phyloP scores from a whole-genome alignment of 129 eudicot species.

The Calendula officinalis region DNA sequence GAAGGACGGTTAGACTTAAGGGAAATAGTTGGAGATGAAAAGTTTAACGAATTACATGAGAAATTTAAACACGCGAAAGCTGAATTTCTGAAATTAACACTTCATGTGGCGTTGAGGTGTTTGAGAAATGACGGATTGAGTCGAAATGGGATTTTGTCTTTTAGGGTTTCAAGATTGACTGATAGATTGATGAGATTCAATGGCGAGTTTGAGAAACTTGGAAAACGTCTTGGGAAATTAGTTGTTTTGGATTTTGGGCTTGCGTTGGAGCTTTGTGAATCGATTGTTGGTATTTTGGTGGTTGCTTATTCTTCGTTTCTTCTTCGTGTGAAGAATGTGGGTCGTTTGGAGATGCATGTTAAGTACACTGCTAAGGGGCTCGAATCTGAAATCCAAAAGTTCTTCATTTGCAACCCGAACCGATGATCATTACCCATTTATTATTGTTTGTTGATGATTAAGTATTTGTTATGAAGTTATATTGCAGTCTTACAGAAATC shows the following conservation, averaged over 20 bases:
- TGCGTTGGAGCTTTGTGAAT: constrained; percentile 19
- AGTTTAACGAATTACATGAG: constrained; percentile 2
- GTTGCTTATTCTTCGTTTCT: constrained; percentile 30
- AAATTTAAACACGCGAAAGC: background rate
- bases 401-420: background rate
- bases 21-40: constrained; percentile 24
- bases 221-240: constrained; percentile 13
- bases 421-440: no score
- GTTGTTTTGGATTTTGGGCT: constrained; percentile 26
- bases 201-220: constrained; percentile 21
- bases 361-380: constrained; percentile 24
- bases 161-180: constrained; percentile 22
- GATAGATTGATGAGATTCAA: constrained; percentile 29
- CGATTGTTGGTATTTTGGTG: constrained; percentile 15
- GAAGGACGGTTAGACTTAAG: constrained; percentile 13
- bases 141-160: background rate
- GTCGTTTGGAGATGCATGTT: background rate
- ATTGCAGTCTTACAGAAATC: background rate
- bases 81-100: constrained; percentile 2
- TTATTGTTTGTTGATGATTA: background rate
- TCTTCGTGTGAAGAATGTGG: background rate
- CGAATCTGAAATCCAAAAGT: constrained; percentile 8
- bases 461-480: background rate
- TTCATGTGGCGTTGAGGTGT: constrained; percentile 19
- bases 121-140: constrained; percentile 30